phyloP scores from a whole-genome alignment of 1,284 basidiomycete genomes.

The Ustilago nuda region DNA sequence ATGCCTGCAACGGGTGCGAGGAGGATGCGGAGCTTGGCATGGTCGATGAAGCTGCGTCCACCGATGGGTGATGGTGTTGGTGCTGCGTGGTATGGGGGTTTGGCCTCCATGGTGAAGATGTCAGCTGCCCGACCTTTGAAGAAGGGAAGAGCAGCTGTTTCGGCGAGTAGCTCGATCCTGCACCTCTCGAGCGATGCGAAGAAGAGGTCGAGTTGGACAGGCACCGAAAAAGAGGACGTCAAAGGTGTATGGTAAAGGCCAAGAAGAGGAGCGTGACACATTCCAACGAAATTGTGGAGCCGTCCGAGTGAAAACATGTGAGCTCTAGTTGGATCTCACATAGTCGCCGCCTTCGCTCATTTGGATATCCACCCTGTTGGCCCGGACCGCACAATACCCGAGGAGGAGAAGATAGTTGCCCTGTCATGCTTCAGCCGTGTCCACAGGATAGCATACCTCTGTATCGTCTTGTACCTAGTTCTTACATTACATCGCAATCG shows the following conservation, averaged over 20 bases:
- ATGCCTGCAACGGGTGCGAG: constrained; percentile 61
- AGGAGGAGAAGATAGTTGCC: too few species aligned
- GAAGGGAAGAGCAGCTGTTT: neutral
- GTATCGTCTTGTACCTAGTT: too few species aligned
- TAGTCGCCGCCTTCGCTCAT: too few species aligned
- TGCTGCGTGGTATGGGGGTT: constrained; percentile 13
- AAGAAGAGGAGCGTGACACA: neutral
- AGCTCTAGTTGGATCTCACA: too few species aligned
- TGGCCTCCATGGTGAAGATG: constrained; percentile 7
- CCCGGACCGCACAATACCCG: too few species aligned
- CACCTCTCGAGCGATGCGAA: neutral
- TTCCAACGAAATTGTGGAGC: neutral
- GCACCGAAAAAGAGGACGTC: neutral
- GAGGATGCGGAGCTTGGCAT: constrained; percentile 63
- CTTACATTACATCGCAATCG: neutral
- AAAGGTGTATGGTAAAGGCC: neutral
- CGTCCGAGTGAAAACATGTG: neutral
- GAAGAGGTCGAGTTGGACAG: neutral
- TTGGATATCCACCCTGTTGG: too few species aligned
- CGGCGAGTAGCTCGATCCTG: neutral
- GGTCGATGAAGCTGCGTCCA: constrained; percentile 49
- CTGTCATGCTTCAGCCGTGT: too few species aligned
- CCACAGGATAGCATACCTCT: too few species aligned
- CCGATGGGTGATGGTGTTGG: constrained; percentile 50
- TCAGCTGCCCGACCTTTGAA: neutral